Conservation (phyloP, 164 flowering plant genomes). For the Aristolochia contorta region DNA sequence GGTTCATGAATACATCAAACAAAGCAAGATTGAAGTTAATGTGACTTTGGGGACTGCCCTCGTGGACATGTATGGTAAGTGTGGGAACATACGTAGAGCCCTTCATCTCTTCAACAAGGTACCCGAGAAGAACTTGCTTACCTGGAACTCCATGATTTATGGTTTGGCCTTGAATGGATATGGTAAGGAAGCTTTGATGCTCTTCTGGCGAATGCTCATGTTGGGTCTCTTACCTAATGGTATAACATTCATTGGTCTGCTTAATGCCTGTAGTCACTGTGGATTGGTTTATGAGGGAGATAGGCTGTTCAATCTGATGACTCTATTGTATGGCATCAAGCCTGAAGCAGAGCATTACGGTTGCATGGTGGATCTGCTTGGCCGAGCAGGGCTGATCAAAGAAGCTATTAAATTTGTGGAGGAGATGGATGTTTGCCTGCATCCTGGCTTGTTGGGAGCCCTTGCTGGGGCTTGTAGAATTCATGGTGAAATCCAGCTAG, state of each 20-base stretch:
- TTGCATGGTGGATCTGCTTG: conserved; percentile 31
- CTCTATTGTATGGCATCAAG: conserved; percentile 12
- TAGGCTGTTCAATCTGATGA: conserved; percentile 16
- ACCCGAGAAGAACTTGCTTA: conserved; percentile 17
- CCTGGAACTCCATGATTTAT: conserved; percentile 27
- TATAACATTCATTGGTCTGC: conserved; percentile 19
- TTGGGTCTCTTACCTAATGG: conserved; percentile 16
- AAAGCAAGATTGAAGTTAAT: conserved; percentile 10
- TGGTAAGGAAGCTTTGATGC: conserved; percentile 19
- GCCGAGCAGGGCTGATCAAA: conserved; percentile 24
- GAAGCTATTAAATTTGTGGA: conserved; percentile 25
- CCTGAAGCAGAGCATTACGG: conserved; percentile 26
- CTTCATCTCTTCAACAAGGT: conserved; percentile 16
- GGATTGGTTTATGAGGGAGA: conserved; percentile 24
- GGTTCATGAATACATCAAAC: conserved; percentile 17
- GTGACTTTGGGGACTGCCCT: conserved; percentile 19
- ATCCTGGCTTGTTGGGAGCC: conserved; percentile 30
- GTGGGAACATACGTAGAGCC: conserved; percentile 21
- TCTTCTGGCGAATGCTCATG: conserved; percentile 19
- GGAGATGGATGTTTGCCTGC: conserved; percentile 21
- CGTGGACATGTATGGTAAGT: conserved; percentile 28
- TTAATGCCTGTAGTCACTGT: conserved; percentile 27
- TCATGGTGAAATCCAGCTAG: conserved; percentile 25
- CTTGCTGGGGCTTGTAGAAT: conserved; percentile 27
- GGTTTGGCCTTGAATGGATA: conserved; percentile 23